phyloP scores from a whole-genome alignment of 805 yeast species.

The Candida montana region DNA sequence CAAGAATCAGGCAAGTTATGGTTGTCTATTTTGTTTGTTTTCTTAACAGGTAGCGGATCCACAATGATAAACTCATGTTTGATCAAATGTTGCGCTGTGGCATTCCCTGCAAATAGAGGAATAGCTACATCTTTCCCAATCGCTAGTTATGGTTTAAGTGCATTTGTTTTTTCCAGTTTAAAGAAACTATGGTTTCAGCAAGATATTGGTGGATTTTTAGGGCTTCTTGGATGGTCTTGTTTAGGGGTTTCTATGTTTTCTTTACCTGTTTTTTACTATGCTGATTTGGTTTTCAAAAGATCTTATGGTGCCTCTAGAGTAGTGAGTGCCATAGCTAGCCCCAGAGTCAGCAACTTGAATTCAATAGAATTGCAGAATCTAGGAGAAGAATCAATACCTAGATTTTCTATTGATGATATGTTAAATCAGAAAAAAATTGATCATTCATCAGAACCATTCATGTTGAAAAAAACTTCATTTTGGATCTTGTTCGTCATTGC shows the following conservation, averaged over 20 bases:
- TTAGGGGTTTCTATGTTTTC: constrained; percentile 38
- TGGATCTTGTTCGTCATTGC: constrained; percentile 46
- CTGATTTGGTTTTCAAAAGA: constrained; percentile 14
- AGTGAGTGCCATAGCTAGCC: not conserved
- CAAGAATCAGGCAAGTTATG: constrained; percentile 29
- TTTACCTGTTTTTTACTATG: constrained; percentile 37
- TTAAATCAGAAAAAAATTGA: constrained; percentile 2
- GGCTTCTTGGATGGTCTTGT: constrained; percentile 39
- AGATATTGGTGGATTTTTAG: constrained; percentile 50
- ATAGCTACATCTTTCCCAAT: constrained; percentile 72
- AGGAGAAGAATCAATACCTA: not conserved
- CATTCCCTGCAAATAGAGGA: constrained; percentile 63
- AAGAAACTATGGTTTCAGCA: constrained; percentile 51
- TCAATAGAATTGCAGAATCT: constrained; percentile 15
- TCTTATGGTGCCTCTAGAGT: not conserved
- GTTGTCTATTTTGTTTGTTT: constrained; percentile 41
- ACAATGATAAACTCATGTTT: constrained; percentile 60
- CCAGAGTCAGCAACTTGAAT: constrained; percentile 1
- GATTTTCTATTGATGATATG: constrained; percentile 5
- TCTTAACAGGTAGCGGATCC: constrained; percentile 62
- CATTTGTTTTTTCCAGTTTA: constrained; percentile 56
- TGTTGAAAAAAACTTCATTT: constrained; percentile 33
- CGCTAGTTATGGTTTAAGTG: constrained; percentile 71
- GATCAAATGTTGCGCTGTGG: constrained; percentile 68
- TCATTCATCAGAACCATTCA: not conserved